phyloP scores from a whole-genome alignment of 257 asterid genomes.

The Leptodermis oblonga region DNA sequence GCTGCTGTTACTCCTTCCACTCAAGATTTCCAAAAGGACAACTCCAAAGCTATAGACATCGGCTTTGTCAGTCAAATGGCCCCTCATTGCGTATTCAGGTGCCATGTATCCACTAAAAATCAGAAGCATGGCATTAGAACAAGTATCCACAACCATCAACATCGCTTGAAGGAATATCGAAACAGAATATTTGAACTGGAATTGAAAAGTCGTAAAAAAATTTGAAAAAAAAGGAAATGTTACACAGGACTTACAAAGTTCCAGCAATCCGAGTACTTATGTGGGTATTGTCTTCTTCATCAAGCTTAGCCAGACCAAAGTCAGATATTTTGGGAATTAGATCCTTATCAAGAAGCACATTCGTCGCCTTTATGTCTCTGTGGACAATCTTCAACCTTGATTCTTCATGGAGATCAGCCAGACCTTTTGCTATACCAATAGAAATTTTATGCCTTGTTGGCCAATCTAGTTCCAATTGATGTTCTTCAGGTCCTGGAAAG shows the following conservation, averaged over 20 bases:
- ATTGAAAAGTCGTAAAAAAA: neutral
- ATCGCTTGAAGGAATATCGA: neutral
- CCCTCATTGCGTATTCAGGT: conserved; percentile 41
- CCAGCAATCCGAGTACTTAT: conserved; percentile 39
- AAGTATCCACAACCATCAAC: too few relatives aligned
- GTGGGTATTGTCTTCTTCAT: conserved; percentile 33
- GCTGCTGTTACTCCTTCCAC: conserved; percentile 27
- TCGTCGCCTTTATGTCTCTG: conserved; percentile 36
- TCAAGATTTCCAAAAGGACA: conserved; percentile 34
- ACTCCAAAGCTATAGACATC: conserved; percentile 40
- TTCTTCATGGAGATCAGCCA: conserved; percentile 37
- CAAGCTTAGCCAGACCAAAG: conserved; percentile 39
- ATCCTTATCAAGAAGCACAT: conserved; percentile 35
- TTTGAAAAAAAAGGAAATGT: neutral
- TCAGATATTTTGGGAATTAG: conserved; percentile 39
- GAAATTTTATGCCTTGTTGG: conserved; percentile 29
- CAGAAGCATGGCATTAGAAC: neutral
- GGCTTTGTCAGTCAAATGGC: conserved; percentile 34
- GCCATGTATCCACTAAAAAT: conserved; percentile 40
- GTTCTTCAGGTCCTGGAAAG: conserved; percentile 25
- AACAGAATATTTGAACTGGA: neutral
- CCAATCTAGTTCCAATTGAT: conserved; percentile 31
- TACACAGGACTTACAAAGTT: conserved; percentile 25
- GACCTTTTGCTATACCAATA: conserved; percentile 38
- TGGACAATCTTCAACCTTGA: conserved; percentile 36